Conservation (phyloP, 768 basidiomycete species). For the Hydnomerulius pinastri region DNA sequence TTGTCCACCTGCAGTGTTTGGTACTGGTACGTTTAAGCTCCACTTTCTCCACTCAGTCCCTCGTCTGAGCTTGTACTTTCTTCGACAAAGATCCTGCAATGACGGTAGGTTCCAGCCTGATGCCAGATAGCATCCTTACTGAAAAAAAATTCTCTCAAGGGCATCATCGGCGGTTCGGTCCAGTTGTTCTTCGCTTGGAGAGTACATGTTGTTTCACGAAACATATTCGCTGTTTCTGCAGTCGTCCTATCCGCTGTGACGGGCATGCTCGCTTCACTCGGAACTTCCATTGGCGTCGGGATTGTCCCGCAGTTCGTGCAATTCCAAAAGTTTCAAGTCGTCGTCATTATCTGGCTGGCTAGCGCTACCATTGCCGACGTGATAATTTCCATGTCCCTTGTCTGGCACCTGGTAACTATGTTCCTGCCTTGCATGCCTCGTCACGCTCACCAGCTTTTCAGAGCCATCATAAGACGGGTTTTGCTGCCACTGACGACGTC, state of each 20-base stretch:
- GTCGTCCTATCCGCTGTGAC: slow-evolving; percentile 28
- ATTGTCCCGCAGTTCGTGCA: slow-evolving; percentile 34
- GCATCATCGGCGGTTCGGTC: slow-evolving; percentile 41
- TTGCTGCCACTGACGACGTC: slow-evolving; percentile 40
- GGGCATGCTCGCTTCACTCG: slow-evolving; percentile 20
- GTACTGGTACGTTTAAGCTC: too few relatives aligned
- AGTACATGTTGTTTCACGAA: slow-evolving; percentile 34
- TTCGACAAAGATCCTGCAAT: slow-evolving; percentile 50
- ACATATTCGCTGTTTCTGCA: slow-evolving; percentile 23
- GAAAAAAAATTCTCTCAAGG: slow-evolving; percentile 30
- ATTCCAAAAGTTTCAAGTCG: slow-evolving; percentile 35
- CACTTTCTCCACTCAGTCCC: too few relatives aligned
- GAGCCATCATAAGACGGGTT: slow-evolving; percentile 45
- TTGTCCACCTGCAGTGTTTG: slow-evolving; percentile 40
- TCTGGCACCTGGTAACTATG: slow-evolving; percentile 43
- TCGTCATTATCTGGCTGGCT: slow-evolving; percentile 44
- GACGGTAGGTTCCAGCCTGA: slow-evolving; percentile 32
- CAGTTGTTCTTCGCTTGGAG: slow-evolving; percentile 48
- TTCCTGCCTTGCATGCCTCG: background rate
- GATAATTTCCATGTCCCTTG: slow-evolving; percentile 44
- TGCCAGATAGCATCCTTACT: background rate
- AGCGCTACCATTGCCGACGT: slow-evolving; percentile 43
- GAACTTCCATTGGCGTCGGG: slow-evolving; percentile 35
- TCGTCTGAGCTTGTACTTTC: too few relatives aligned
- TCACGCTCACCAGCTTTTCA: slow-evolving; percentile 11